Base-by-base conservation (phyloP, 2,329 filamentous ascomycete genomes). In the Harringtonia aguacate region DNA sequence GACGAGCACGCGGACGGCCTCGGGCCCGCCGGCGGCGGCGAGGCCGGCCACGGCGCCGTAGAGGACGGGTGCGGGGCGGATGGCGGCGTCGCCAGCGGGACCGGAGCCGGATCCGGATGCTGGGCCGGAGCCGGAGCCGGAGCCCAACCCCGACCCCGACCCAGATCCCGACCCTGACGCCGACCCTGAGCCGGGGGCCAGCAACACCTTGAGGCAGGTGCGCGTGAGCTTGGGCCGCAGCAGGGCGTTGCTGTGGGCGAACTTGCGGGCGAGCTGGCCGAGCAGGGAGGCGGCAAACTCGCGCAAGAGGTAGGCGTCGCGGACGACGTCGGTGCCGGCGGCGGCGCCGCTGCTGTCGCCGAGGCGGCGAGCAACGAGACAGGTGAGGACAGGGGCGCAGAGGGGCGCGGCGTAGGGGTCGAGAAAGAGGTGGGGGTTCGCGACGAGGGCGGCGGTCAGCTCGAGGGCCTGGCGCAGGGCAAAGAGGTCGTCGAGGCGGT, bases 381-480 rank as follows among this genome's bases (percentile, higher is more conserved):
- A 97, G 9, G 92, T 98, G 44, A 98, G 75, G 29, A 95, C 85
- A 0, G 90, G 84, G 0, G 90, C 87, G 7, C 90, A 81, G 43
- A 97, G 75, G 8, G 76, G 64, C 43, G 69, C 74, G 43, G 75
- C 73, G 50, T 80, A 80, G 0, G 76, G 75, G 34, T 78, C 74
- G 21, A 79, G 63, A 61, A 88, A 94, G 28, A 95, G 77, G 50
- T 81, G 81, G 47, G 80, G 76, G 59, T 97, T 97, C 54, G 82
- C 77, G 40, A 95, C 83, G 41, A 98, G 70, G 2, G 90, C 86
- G 40, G 85, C 77, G 1, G 86, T 82, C 48, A 97, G 77, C 56
- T 88, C 82, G 84, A 98, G 90, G 78, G 94, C 92, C 61, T 94
- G 87, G 18, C 80, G 81, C 20, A 98, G 72, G 6, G 88, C 79